Percentiles rank a stretch among this genome's conserved stretches.
phyloP scores from a whole-genome alignment of 1,284 basidiomycete genomes.

The Cutaneotrichosporon sp. region DNA sequence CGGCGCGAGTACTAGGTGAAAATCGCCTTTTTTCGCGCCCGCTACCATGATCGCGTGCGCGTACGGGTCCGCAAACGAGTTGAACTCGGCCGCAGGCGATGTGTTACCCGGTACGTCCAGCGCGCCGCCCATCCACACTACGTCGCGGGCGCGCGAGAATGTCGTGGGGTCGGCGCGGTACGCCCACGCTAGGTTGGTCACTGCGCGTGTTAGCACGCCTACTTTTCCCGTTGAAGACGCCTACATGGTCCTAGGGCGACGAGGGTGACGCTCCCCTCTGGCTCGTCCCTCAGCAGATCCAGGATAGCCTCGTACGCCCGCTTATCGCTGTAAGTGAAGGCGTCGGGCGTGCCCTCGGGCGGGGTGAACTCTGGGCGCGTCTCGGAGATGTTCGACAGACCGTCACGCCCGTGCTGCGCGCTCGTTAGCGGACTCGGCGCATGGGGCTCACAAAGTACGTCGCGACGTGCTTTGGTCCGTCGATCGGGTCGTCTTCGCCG shows the following conservation, averaged over 20 bases:
- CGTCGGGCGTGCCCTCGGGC: constrained; percentile 27
- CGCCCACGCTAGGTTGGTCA: constrained; percentile 76
- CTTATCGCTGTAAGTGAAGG: not conserved
- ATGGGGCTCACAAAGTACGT: constrained; percentile 68
- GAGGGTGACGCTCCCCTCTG: constrained; percentile 67
- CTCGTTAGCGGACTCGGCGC: too few relatives aligned
- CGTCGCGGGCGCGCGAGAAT: constrained; percentile 57
- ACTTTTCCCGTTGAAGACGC: constrained; percentile 15
- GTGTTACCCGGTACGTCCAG: constrained; percentile 90
- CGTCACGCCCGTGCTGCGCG: constrained; percentile 64
- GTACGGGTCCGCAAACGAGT: constrained; percentile 88
- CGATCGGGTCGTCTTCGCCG: constrained; percentile 67
- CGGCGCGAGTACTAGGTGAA: constrained; percentile 63
- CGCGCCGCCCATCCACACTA: constrained; percentile 94
- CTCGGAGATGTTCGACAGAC: constrained; percentile 65
- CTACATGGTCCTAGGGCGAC: constrained; percentile 72
- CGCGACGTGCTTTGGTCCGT: constrained; percentile 71
- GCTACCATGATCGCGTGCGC: constrained; percentile 59
- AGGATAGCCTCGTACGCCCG: constrained; percentile 61
- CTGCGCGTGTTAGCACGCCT: constrained; percentile 25
- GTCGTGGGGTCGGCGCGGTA: constrained; percentile 58
- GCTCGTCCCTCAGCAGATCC: constrained; percentile 59
- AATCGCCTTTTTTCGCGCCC: constrained; percentile 28
- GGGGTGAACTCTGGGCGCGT: constrained; percentile 69
- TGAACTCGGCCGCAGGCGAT: constrained; percentile 77